These are phyloP conservation scores for Kwoniella sp. DNA, from an alignment of 768 basidiomycete genomes.

Conservation along the genomic window DNA sequence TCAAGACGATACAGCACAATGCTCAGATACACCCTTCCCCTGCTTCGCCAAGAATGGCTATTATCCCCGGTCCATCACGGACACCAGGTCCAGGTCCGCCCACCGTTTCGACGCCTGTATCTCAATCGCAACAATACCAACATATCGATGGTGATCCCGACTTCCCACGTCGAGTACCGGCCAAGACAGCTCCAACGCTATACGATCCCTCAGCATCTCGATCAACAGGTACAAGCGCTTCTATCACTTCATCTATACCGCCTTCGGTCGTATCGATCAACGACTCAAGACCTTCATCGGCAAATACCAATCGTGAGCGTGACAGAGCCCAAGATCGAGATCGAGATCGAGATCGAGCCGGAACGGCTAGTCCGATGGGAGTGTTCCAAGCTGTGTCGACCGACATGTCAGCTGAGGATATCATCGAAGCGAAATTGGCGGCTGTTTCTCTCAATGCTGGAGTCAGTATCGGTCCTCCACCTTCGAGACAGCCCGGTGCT, in stretches of 20 bases:
- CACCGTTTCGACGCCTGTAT: background rate
- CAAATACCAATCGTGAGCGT: slow-evolving; percentile 9
- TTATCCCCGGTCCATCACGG: slow-evolving; percentile 16
- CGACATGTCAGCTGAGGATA: slow-evolving; percentile 33
- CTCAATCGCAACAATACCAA: background rate
- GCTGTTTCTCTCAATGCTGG: slow-evolving; percentile 41
- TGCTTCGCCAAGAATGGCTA: slow-evolving; percentile 11
- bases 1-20: slow-evolving; percentile 8
- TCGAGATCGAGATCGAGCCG: background rate
- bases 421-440: slow-evolving; percentile 47
- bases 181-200: slow-evolving; percentile 25
- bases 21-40: background rate
- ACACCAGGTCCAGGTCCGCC: slow-evolving; percentile 6
- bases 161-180: slow-evolving; percentile 28
- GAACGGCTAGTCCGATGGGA: background rate
- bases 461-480: slow-evolving; percentile 43
- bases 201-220: slow-evolving; percentile 36
- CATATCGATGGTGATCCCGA: slow-evolving; percentile 24
- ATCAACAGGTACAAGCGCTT: background rate
- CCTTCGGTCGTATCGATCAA: background rate
- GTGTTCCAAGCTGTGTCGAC: background rate
- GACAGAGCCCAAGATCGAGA: slow-evolving; percentile 1
- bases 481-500: slow-evolving; percentile 8
- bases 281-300: slow-evolving; percentile 24
- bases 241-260: background rate